Base-by-base conservation (phyloP, 805 yeast genomes). In the Diddensiella santjacobensis region DNA sequence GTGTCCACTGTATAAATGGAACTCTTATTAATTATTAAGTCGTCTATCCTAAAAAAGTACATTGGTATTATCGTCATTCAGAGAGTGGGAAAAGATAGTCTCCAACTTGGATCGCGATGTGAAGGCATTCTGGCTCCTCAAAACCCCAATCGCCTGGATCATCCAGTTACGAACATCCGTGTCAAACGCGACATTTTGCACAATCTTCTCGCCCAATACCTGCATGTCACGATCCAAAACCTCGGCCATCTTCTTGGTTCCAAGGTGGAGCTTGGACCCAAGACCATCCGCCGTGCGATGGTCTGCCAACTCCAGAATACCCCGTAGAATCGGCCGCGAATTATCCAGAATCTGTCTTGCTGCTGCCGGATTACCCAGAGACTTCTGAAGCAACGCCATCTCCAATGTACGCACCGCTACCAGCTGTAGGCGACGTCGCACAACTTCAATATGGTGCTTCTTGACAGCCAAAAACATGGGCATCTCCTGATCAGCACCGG, bases 51-150 rank as follows among this genome's bases (percentile, higher is more conserved):
- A n/a, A n/a, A n/a, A n/a, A n/a, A n/a, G n/a, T n/a, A n/a, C n/a
- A n/a, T n/a, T n/a, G n/a, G n/a, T n/a, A n/a, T n/a, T n/a, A n/a
- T n/a, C n/a, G n/a, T n/a, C n/a, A n/a, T n/a, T n/a, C n/a, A n/a
- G n/a, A n/a, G n/a, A n/a, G 17, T 35, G 38, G 38, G 15, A 35
- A 35, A 35, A 35, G 18, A 35, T 35, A 17, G 8, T 17, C 33
- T 58, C 63, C 35, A 58, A 26, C n/a, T 40, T 37, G 4, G 59
- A 46, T 19, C 55, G 43, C 10, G 41, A 5, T 13, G 58, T 55
- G 31, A 42, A 51, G 4, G 55, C 55, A n/a, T 41, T 42, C 44
- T 58, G 59, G 13, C 44, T 38, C 24, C 48, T 20, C 10, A 59
- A 41, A 19, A 56, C 42, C 4, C 56, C 58, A 17, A 58, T 52